A percentile compares a stretch with the other conserved stretches of the same genome.
phyloP scores from a whole-genome alignment of 2,329 filamentous ascomycete genomes.

The Xylaria sp. region DNA sequence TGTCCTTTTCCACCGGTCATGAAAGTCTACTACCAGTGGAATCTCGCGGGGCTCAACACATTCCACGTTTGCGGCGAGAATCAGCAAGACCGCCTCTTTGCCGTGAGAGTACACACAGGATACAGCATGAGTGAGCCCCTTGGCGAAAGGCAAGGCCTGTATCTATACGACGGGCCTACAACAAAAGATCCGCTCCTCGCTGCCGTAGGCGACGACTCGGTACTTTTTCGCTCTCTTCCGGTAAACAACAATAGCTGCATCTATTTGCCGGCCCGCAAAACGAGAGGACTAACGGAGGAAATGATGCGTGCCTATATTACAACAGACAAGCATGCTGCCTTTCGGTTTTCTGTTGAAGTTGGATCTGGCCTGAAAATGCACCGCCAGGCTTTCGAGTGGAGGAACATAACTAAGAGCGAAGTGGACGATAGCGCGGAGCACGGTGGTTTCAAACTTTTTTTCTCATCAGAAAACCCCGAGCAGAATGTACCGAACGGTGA shows the following conservation, averaged over 20 bases:
- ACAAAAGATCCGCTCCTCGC: conserved; percentile 37
- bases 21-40: conserved; percentile 36
- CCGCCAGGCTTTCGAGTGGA: conserved; percentile 39
- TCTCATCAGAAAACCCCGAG: neutral
- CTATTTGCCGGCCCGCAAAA: neutral
- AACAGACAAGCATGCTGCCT: conserved; percentile 15
- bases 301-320: conserved; percentile 12
- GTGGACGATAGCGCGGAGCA: conserved; percentile 22
- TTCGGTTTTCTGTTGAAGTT: conserved; percentile 36
- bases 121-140: conserved; percentile 29
- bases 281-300: neutral
- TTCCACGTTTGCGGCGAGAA: conserved; percentile 18
- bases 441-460: conserved; percentile 31
- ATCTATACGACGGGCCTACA: conserved; percentile 37
- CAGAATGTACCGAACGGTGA: neutral
- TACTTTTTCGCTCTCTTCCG: neutral
- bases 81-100: conserved; percentile 32
- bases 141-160: conserved; percentile 31
- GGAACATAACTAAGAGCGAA: conserved; percentile 33
- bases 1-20: conserved; percentile 41
- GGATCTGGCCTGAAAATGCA: conserved; percentile 12
- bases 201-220: conserved; percentile 32
- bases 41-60: conserved; percentile 23
- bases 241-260: conserved; percentile 11
- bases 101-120: conserved; percentile 37